Conservation (phyloP, 2,329 filamentous ascomycete genomes). For the Aurifilum marmelostoma region DNA sequence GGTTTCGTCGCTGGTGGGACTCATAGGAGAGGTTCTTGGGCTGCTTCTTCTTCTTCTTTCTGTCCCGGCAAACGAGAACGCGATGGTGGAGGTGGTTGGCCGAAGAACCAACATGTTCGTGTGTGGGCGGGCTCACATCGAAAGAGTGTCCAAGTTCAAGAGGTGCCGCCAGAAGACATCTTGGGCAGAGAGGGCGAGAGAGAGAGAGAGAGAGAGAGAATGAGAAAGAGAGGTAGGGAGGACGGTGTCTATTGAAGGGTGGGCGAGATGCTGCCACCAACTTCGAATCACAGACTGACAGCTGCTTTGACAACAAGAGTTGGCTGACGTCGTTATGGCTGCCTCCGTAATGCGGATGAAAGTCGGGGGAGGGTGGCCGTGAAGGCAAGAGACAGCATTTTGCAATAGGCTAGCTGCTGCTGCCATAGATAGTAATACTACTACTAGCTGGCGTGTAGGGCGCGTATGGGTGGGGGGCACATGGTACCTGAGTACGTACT, state of each 20-base stretch:
- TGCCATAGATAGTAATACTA: not conserved
- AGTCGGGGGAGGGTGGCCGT: conserved; percentile 5
- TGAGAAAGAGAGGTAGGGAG: not conserved
- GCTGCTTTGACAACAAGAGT: not conserved
- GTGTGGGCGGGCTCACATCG: conserved; percentile 15
- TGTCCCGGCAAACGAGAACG: conserved; percentile 35
- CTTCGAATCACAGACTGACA: not conserved
- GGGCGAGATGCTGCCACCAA: not conserved
- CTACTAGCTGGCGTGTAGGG: not conserved
- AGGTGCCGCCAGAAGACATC: not conserved
- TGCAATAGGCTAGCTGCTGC: not conserved
- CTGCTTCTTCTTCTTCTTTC: conserved; percentile 12
- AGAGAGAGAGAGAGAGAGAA: not conserved
- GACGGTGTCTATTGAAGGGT: not conserved
- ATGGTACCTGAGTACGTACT: not conserved
- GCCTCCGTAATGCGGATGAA: conserved; percentile 23
- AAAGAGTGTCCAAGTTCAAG: not conserved
- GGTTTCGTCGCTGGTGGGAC: conserved; percentile 23
- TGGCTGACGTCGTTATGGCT: not conserved
- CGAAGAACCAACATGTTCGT: conserved; percentile 37
- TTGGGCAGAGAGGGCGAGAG: not conserved
- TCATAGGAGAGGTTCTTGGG: conserved; percentile 20
- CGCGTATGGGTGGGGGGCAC: not conserved
- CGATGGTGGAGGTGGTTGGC: conserved; percentile 33
- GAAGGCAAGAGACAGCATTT: not conserved